Conservation (phyloP, 2,329 filamentous ascomycete species). For the Coccinonectria pachysandricola region DNA sequence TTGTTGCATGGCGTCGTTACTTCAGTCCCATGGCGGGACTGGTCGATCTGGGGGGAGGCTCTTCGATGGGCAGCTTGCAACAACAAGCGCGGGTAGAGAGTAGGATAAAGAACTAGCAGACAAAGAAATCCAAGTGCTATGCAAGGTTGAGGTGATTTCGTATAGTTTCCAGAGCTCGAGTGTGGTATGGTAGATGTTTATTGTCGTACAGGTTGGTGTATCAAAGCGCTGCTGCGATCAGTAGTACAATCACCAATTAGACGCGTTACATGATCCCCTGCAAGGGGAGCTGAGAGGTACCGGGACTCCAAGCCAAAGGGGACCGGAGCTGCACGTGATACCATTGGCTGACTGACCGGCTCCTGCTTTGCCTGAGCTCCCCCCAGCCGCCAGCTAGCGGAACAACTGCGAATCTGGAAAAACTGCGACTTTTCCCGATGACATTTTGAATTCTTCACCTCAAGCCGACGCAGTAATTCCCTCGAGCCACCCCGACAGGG, state of each 20-base stretch:
- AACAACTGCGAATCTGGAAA: constrained; percentile 24
- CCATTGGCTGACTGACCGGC: constrained; percentile 14
- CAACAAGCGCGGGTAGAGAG: background rate
- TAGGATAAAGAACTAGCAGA: no score
- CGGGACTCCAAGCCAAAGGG: no score
- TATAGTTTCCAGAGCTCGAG: no score
- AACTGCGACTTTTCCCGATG: constrained; percentile 39
- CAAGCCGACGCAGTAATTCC: constrained; percentile 29
- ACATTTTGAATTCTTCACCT: constrained; percentile 31
- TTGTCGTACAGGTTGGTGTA: constrained; percentile 1
- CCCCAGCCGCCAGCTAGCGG: constrained; percentile 17
- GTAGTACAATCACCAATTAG: constrained; percentile 5
- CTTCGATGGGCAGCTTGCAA: constrained; percentile 7
- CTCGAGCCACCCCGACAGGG: constrained; percentile 30
- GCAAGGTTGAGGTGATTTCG: no score
- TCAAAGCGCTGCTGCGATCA: constrained; percentile 1
- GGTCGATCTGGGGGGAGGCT: constrained; percentile 13
- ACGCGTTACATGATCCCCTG: constrained; percentile 4
- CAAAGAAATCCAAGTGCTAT: no score
- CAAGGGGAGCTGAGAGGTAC: constrained; percentile 3
- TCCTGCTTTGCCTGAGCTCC: constrained; percentile 26
- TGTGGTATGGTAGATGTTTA: no score
- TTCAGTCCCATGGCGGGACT: constrained; percentile 39
- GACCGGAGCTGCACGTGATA: constrained; percentile 16
- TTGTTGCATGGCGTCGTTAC: constrained; percentile 52